phyloP scores from a whole-genome alignment of 164 flowering plant genomes.

The Brasenia schreberi region DNA sequence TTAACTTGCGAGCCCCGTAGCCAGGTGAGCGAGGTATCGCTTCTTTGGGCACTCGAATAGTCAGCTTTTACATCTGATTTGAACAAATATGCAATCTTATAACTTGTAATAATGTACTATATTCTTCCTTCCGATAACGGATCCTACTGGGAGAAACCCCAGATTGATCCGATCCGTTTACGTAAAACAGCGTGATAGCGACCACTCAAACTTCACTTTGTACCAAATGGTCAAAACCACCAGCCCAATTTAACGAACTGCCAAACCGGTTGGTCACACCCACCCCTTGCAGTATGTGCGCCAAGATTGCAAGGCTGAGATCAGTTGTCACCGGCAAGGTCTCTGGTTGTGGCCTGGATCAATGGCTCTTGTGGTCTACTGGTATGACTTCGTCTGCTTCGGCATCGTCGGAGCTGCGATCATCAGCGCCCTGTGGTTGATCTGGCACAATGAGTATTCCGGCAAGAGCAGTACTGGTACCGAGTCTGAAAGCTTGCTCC shows the following conservation, averaged over 20 bases:
- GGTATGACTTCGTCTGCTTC: constrained; percentile 54
- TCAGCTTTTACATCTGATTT: neutral
- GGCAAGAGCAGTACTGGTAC: constrained; percentile 9
- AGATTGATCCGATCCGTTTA: constrained; percentile 4
- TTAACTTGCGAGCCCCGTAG: no score
- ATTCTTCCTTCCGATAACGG: neutral
- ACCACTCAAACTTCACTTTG: neutral
- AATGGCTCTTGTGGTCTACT: constrained; percentile 37
- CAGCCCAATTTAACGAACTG: neutral
- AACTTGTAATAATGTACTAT: neutral
- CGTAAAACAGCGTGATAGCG: neutral
- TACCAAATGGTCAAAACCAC: neutral
- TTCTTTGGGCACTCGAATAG: no score
- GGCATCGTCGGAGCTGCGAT: constrained; percentile 32
- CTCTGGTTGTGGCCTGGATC: neutral
- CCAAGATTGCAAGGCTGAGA: neutral
- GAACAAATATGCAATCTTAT: neutral
- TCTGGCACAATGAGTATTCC: constrained; percentile 19
- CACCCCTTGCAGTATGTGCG: neutral
- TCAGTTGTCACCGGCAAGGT: neutral
- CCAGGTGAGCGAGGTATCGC: no score
- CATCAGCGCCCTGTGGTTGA: constrained; percentile 26
- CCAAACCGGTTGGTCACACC: neutral
- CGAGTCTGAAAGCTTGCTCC: constrained; percentile 26
- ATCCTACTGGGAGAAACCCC: neutral